Evolutionary conservation across 1,139 yeast genomes (phyloP).

Genomic region (Candida labiduridarum): DNA sequence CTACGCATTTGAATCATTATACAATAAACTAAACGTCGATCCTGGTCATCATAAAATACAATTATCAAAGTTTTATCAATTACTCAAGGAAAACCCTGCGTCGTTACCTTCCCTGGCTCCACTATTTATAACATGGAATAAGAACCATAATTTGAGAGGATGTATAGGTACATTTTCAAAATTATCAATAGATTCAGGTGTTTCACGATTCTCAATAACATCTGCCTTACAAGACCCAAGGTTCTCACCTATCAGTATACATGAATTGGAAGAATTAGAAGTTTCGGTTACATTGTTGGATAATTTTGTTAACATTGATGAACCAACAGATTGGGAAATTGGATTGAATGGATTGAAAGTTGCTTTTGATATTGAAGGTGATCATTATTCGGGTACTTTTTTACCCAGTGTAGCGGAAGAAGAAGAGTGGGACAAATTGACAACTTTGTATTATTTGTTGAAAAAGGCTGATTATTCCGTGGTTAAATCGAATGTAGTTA

Average conservation of each 20-base stretch:
- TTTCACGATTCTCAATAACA: slow-evolving; percentile 60
- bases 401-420: slow-evolving; percentile 91
- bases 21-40: slow-evolving; percentile 22
- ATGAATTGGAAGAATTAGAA: slow-evolving; percentile 51
- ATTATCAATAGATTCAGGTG: slow-evolving; percentile 53
- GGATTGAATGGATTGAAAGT: slow-evolving; percentile 84
- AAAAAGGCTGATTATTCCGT: slow-evolving; percentile 60
- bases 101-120: slow-evolving; percentile 53
- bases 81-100: slow-evolving; percentile 20
- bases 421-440: slow-evolving; percentile 76
- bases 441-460: slow-evolving; percentile 71
- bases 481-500: slow-evolving; percentile 19
- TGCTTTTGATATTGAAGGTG: slow-evolving; percentile 38
- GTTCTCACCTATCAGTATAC: slow-evolving; percentile 61
- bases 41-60: slow-evolving; percentile 16
- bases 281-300: slow-evolving; percentile 66
- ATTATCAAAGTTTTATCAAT: slow-evolving; percentile 20
- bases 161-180: slow-evolving; percentile 86
- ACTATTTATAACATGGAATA: slow-evolving; percentile 87
- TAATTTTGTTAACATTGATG: slow-evolving; percentile 54
- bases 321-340: slow-evolving; percentile 71
- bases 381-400: slow-evolving; percentile 69
- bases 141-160: slow-evolving; percentile 64
- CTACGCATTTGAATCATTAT: slow-evolving; percentile 41
- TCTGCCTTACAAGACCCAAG: slow-evolving; percentile 79